Evolutionary conservation across 768 basidiomycete species (phyloP).

Genomic region (Boletus sensibilis): DNA sequence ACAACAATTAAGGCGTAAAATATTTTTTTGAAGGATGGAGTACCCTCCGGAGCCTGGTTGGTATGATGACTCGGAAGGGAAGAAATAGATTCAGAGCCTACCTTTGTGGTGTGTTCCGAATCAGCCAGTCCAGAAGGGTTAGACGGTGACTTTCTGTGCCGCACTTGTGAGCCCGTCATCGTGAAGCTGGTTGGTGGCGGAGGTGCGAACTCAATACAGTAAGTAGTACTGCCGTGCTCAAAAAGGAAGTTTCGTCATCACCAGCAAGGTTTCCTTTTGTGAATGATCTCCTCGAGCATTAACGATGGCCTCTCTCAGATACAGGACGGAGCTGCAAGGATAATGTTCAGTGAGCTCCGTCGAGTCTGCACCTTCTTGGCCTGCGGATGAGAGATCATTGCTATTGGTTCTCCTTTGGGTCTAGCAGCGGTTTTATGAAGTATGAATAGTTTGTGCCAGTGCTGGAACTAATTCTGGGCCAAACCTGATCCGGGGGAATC

Average conservation of each 20-base stretch:
- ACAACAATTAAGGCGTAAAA: constrained; percentile 12
- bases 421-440: background rate
- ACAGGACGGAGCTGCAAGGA: background rate
- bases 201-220: background rate
- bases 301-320: too few relatives aligned
- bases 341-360: background rate
- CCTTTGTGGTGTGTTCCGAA: constrained; percentile 5
- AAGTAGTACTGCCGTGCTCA: background rate
- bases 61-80: background rate
- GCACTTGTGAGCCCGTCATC: constrained; percentile 6
- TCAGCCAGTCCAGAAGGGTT: background rate
- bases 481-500: background rate
- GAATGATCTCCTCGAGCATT: background rate
- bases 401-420: constrained; percentile 4
- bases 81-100: background rate
- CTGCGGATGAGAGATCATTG: constrained; percentile 9
- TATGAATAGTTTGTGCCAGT: background rate
- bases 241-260: constrained; percentile 15
- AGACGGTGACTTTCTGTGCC: constrained; percentile 23
- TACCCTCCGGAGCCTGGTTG: constrained; percentile 2
- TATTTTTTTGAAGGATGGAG: background rate
- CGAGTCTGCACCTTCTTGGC: background rate
- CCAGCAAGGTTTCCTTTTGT: constrained; percentile 2
- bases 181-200: background rate
- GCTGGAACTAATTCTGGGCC: background rate